Evolutionary conservation across 1,284 basidiomycete genomes (phyloP).

Genomic region (Schizophyllum commune): DNA sequence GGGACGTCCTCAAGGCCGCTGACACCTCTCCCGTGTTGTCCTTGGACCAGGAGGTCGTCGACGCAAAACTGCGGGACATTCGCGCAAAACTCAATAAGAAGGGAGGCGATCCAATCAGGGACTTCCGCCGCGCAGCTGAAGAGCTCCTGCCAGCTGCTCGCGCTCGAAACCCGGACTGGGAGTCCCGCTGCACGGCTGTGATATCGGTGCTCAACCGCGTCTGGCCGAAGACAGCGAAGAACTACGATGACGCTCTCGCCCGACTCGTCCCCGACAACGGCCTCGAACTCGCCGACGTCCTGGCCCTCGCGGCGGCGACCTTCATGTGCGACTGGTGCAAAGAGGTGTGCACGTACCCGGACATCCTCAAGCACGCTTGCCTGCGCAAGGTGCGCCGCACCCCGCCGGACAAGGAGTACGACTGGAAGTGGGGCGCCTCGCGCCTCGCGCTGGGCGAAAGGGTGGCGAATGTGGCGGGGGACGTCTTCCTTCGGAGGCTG

Average conservation of each 20-base stretch:
- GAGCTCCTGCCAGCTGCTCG: too few relatives aligned
- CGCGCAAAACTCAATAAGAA: too few relatives aligned
- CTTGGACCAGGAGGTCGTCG: background rate
- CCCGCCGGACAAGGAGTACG: background rate
- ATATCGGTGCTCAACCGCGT: too few relatives aligned
- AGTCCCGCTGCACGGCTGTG: too few relatives aligned
- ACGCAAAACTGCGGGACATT: background rate
- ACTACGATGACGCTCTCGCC: background rate
- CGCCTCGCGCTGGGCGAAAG: background rate
- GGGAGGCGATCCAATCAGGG: too few relatives aligned
- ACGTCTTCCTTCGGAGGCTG: background rate
- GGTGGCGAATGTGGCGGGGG: background rate
- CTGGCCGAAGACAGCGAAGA: background rate
- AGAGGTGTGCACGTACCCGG: background rate
- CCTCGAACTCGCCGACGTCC: background rate
- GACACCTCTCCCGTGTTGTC: background rate
- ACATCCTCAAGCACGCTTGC: background rate
- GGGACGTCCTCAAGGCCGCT: background rate
- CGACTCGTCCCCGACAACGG: background rate
- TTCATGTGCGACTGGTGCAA: background rate
- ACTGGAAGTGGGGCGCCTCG: background rate
- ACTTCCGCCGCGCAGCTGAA: too few relatives aligned
- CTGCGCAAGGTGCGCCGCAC: background rate
- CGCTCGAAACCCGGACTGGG: too few relatives aligned
- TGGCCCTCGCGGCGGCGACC: background rate